Evolutionary conservation across 192 early-diverging fungal genomes (phyloP).

Genomic region (Coemansia sp.): DNA sequence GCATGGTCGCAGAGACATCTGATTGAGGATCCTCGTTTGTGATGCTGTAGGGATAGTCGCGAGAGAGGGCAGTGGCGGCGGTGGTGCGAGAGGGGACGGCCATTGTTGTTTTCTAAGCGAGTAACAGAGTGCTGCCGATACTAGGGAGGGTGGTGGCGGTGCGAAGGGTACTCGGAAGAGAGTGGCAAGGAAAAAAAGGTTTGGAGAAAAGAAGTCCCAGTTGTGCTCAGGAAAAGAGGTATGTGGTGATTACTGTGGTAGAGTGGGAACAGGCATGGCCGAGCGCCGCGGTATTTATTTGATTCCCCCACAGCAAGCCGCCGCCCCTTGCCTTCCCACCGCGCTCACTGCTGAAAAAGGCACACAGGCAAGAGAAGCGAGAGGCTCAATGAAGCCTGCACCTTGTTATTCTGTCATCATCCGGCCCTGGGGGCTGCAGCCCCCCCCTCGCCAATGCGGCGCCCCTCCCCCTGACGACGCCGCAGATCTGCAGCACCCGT

Average conservation of each 20-base stretch:
- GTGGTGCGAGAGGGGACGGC: not conserved
- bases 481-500: not conserved
- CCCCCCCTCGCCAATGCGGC: not conserved
- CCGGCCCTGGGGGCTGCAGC: not conserved
- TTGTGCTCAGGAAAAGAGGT: not conserved
- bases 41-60: not conserved
- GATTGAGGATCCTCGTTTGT: not conserved
- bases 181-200: not conserved
- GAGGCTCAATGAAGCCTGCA: constrained; percentile 4
- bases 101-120: not conserved
- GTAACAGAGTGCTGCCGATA: not conserved
- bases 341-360: not conserved
- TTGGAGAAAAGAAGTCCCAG: not conserved
- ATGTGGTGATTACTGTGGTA: constrained; percentile 8
- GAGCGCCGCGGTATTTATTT: constrained; percentile 6
- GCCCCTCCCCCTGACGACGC: not conserved
- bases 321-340: not conserved
- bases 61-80: not conserved
- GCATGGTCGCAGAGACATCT: not conserved
- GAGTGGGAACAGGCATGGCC: constrained; percentile 4
- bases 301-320: constrained; percentile 5
- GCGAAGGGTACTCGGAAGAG: not conserved
- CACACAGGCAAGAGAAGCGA: not conserved
- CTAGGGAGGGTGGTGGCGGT: not conserved
- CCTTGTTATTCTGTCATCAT: constrained; percentile 6